These are phyloP conservation scores for Tolypocladium endophyticum DNA, from an alignment of 2,329 filamentous ascomycete species.

Conservation along the genomic window DNA sequence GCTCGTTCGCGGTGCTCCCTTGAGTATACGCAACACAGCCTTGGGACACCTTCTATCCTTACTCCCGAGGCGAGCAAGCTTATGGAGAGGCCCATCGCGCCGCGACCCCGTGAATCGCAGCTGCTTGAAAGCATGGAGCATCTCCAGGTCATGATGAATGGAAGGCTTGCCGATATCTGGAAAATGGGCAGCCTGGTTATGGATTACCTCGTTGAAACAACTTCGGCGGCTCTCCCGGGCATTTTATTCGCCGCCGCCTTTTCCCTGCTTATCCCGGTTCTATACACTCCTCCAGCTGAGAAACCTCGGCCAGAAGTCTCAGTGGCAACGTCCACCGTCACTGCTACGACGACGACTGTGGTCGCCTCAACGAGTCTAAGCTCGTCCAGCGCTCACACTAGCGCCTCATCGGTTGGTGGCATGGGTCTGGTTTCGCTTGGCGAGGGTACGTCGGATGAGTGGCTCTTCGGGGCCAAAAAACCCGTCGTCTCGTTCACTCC, in stretches of 20 bases:
- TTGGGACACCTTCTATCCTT: constrained; percentile 31
- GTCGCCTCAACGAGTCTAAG: constrained; percentile 5
- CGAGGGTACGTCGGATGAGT: constrained; percentile 18
- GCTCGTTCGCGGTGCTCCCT: constrained; percentile 29
- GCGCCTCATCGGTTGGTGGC: constrained; percentile 7
- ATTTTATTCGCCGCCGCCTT: constrained; percentile 13
- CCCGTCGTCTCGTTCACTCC: constrained; percentile 18
- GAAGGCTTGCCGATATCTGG: constrained; percentile 8
- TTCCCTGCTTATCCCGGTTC: constrained; percentile 11
- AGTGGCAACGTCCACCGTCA: constrained; percentile 9
- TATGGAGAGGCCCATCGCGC: constrained; percentile 7
- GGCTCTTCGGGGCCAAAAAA: constrained; percentile 22
- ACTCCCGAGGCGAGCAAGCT: constrained; percentile 22
- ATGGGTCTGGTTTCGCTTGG: constrained; percentile 19
- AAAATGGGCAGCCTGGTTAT: constrained; percentile 2
- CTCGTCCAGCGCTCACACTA: constrained; percentile 2
- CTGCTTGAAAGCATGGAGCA: constrained; percentile 4
- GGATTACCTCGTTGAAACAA: constrained; percentile 8
- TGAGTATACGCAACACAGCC: constrained; percentile 37
- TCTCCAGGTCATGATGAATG: constrained; percentile 2
- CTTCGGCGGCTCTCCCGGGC: constrained; percentile 12
- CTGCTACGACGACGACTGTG: constrained; percentile 8
- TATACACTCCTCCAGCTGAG: constrained; percentile 16
- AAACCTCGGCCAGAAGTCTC: neutral
- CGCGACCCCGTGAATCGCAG: neutral